These are phyloP conservation scores for Candida oleophila DNA, from an alignment of 805 yeast genomes.

Conservation along the genomic window DNA sequence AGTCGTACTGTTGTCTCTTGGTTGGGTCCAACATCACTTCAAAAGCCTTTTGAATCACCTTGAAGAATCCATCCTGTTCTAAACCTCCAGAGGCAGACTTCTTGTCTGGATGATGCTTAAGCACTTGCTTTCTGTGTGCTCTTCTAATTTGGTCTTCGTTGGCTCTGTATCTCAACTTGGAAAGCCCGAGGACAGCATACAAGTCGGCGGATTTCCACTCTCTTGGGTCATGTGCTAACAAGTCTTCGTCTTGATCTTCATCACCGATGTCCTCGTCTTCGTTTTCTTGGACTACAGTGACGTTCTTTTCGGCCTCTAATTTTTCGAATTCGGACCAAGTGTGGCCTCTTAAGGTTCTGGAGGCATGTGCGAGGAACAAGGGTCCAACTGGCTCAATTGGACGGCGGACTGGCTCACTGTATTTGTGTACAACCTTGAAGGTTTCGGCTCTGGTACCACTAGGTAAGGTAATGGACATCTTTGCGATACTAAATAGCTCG, in stretches of 20 bases:
- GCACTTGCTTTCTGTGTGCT: constrained; percentile 95
- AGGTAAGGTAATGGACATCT: constrained; percentile 46
- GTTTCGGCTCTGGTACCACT: constrained; percentile 39
- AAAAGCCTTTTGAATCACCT: constrained; percentile 94
- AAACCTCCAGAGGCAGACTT: constrained; percentile 87
- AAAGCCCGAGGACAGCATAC: constrained; percentile 92
- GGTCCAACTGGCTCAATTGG: constrained; percentile 97
- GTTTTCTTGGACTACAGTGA: constrained; percentile 63
- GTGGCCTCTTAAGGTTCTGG: constrained; percentile 93
- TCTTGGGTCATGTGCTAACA: constrained; percentile 90
- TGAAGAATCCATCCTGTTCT: constrained; percentile 95
- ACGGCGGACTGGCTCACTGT: constrained; percentile 66
- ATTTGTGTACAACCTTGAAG: constrained; percentile 49
- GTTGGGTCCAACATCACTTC: constrained; percentile 83
- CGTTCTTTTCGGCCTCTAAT: constrained; percentile 87
- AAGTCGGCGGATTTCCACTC: constrained; percentile 97
- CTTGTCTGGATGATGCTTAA: constrained; percentile 98
- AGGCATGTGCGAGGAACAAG: constrained; percentile 92
- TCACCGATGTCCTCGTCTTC: constrained; percentile 68
- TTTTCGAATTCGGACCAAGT: constrained; percentile 98
- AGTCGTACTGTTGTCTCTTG: constrained; percentile 92
- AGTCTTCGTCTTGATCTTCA: constrained; percentile 65
- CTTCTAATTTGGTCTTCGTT: constrained; percentile 90
- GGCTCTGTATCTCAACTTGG: constrained; percentile 87
- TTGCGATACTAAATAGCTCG: too few relatives aligned